phyloP scores from a whole-genome alignment of 176 grass and related monocot species.

The Eleusine coracana region DNA sequence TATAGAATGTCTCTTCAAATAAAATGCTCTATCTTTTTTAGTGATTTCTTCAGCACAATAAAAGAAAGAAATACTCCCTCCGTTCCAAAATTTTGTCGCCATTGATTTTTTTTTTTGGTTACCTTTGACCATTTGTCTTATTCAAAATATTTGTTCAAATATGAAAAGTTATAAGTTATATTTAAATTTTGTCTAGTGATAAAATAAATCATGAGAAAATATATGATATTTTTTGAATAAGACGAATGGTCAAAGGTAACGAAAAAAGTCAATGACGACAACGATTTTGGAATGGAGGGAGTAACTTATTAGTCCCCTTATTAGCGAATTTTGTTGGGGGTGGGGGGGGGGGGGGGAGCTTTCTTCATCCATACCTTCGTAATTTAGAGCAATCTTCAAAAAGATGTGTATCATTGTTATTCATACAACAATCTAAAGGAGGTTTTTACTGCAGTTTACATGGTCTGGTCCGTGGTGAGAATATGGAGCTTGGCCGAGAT shows the following conservation, averaged over 20 bases:
- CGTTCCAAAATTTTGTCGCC: no score
- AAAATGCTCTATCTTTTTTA: not conserved
- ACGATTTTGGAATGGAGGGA: no score
- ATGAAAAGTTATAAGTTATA: no score
- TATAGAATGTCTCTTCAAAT: not conserved
- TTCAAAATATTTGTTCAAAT: no score
- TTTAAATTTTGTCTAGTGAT: no score
- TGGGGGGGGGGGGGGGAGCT: not conserved
- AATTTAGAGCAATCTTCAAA: not conserved
- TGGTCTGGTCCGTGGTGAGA: constrained; percentile 79
- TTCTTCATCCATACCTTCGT: not conserved
- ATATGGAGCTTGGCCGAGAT: constrained; percentile 90
- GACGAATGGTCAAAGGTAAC: no score
- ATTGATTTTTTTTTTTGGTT: no score
- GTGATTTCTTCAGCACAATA: constrained; percentile 4
- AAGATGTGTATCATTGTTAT: not conserved
- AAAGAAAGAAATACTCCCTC: not conserved
- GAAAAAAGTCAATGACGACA: no score
- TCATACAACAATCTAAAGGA: not conserved
- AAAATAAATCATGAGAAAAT: no score
- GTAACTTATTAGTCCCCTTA: not conserved
- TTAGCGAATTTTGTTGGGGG: not conserved
- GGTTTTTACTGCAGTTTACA: constrained; percentile 52
- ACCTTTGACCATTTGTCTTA: no score
- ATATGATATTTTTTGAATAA: no score